Evolutionary conservation across 192 early-diverging fungal species (phyloP).

Genomic region (Coemansia sp.): DNA sequence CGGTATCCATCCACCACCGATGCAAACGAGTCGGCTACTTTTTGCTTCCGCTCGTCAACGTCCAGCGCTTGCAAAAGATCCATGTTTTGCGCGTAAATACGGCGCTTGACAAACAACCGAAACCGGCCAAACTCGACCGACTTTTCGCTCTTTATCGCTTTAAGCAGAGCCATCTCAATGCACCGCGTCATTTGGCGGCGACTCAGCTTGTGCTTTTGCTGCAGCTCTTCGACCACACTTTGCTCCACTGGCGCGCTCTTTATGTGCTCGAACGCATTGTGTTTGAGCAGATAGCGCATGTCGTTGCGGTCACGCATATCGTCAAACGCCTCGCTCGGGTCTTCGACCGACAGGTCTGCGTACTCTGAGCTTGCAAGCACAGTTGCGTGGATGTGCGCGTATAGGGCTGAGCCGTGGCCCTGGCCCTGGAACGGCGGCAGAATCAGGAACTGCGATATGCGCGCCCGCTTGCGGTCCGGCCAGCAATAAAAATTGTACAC

Average conservation of each 20-base stretch:
- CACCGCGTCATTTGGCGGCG: slow-evolving; percentile 81
- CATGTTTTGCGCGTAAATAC: slow-evolving; percentile 80
- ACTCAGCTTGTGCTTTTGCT: slow-evolving; percentile 71
- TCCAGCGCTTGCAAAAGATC: slow-evolving; percentile 69
- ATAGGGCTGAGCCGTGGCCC: slow-evolving; percentile 80
- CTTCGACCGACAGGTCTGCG: slow-evolving; percentile 71
- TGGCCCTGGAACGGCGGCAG: slow-evolving; percentile 83
- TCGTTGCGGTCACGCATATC: slow-evolving; percentile 87
- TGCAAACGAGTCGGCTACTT: slow-evolving; percentile 74
- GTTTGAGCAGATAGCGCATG: slow-evolving; percentile 60
- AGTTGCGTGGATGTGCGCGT: slow-evolving; percentile 60
- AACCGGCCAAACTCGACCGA: slow-evolving; percentile 56
- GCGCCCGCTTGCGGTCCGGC: slow-evolving; percentile 72
- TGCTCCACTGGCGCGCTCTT: slow-evolving; percentile 59
- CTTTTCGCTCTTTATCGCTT: slow-evolving; percentile 55
- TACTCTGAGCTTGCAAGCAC: slow-evolving; percentile 14
- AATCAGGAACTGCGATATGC: slow-evolving; percentile 95
- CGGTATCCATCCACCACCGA: slow-evolving; percentile 79
- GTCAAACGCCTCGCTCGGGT: slow-evolving; percentile 86
- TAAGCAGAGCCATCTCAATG: slow-evolving; percentile 74
- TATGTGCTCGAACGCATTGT: slow-evolving; percentile 62
- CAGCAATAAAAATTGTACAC: slow-evolving; percentile 85
- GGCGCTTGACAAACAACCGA: slow-evolving; percentile 79
- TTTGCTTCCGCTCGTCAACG: slow-evolving; percentile 63
- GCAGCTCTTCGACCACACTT: slow-evolving; percentile 54